Conservation (phyloP, 768 basidiomycete genomes). For the Boletus eberwhitei region DNA sequence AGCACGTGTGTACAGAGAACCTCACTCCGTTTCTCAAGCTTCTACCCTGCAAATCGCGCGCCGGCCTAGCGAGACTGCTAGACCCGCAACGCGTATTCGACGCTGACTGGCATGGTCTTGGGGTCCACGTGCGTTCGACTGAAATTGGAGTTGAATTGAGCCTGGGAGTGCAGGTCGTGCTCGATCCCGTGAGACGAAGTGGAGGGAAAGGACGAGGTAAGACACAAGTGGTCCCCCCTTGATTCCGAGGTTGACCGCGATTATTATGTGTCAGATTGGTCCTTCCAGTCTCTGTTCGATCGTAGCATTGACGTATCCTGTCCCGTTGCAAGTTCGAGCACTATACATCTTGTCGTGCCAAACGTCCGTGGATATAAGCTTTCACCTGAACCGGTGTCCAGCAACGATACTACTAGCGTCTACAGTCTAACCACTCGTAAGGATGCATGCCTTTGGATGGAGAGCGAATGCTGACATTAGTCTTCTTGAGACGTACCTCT, state of each 20-base stretch:
- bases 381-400: slow-evolving; percentile 46
- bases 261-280: slow-evolving; percentile 57
- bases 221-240: background rate
- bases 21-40: slow-evolving; percentile 94
- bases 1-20: slow-evolving; percentile 96
- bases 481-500: slow-evolving; percentile 35
- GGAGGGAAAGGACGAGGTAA: slow-evolving; percentile 54
- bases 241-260: background rate
- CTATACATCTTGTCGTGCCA: slow-evolving; percentile 49
- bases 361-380: slow-evolving; percentile 41
- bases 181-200: slow-evolving; percentile 66
- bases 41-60: slow-evolving; percentile 85
- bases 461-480: background rate
- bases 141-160: slow-evolving; percentile 59
- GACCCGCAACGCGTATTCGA: slow-evolving; percentile 87
- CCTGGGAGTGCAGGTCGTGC: slow-evolving; percentile 71
- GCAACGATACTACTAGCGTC: slow-evolving; percentile 35
- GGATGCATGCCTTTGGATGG: background rate
- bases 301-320: slow-evolving; percentile 61
- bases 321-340: slow-evolving; percentile 64
- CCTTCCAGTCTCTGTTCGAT: slow-evolving; percentile 64
- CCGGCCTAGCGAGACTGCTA: slow-evolving; percentile 79
- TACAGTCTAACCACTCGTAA: slow-evolving; percentile 52
- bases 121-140: slow-evolving; percentile 70
- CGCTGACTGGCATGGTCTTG: slow-evolving; percentile 89